Base-by-base conservation (phyloP, 2,329 filamentous ascomycete genomes). In the Pseudogymnoascus sp. region DNA sequence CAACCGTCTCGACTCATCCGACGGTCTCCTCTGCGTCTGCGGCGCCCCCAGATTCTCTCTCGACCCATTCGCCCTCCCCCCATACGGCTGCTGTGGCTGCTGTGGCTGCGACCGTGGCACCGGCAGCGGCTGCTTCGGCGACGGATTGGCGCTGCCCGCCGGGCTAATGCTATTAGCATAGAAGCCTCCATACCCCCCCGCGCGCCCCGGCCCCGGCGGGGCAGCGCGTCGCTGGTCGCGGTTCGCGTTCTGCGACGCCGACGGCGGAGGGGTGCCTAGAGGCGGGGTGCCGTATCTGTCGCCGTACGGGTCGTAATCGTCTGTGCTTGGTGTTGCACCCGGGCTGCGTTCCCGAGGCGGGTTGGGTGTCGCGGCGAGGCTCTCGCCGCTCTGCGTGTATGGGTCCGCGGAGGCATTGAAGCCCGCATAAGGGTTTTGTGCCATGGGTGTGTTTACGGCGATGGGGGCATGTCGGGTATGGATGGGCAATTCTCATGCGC, bases 271-370 rank as follows among this genome's bases (percentile, higher is more conserved):
- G 64, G 15, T 68, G 62, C 17, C 70, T 68, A 47, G 68, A 61
- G 70, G 65, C 47, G 71, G 68, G 23, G 69, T 65, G 15, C 67
- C 67, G 65, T 70, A 72, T 65, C 68, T 62, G 62, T 72, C 68
- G 31, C 67, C 67, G 65, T 71, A 73, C 31, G 71, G 70, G 64
- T 72, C 72, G 59, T 74, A 73, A 31, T 74, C 71, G 35, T 70
- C 71, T 42, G 60, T 61, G 28, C 68, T 69, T 53, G 47, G 3
- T 19, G 47, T 53, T 7, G 47, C 47, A 53, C 47, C 47, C 47
- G 47, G 47, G 47, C 47, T 53, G 8, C 47, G 47, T 10, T 53
- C 47, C 26, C 47, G 47, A 8, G 47, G n/a, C 40, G 63, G 63
- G 23, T 66, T 67, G 28, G 66, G 65, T 9, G 67, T 59, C 17